A percentile compares a stretch with the other conserved stretches of the same genome.
Conservation (phyloP, 2,329 filamentous ascomycete genomes). For the Phialocephala subalpina region DNA sequence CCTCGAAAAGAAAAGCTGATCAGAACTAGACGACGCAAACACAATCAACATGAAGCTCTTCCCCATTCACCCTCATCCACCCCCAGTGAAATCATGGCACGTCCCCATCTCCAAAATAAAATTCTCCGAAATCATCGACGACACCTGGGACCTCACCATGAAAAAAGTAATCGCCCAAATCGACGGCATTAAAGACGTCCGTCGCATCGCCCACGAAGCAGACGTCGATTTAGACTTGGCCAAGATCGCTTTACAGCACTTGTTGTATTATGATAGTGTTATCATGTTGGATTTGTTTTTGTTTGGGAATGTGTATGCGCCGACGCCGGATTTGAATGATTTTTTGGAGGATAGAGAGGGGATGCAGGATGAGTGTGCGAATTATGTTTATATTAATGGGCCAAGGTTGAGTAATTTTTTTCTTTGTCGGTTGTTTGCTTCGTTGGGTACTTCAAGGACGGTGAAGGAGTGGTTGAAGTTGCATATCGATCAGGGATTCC, state of each 20-base stretch:
- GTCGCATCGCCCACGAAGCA: conserved; percentile 83
- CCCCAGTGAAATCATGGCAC: conserved; percentile 84
- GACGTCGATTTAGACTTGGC: conserved; percentile 89
- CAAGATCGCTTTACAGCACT: conserved; percentile 84
- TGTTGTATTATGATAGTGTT: conserved; percentile 92
- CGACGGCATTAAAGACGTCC: conserved; percentile 89
- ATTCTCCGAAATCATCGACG: conserved; percentile 68
- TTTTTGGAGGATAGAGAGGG: conserved; percentile 79
- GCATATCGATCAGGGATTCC: conserved; percentile 71
- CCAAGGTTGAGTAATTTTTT: conserved; percentile 61
- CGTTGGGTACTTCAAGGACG: conserved; percentile 83
- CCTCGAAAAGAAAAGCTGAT: conserved; percentile 15
- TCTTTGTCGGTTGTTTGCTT: conserved; percentile 85
- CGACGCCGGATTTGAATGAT: conserved; percentile 77
- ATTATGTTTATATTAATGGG: conserved; percentile 67
- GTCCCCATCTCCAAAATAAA: conserved; percentile 82
- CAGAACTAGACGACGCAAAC: conserved; percentile 79
- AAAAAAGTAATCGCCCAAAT: conserved; percentile 84
- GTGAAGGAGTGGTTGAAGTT: conserved; percentile 86
- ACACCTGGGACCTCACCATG: conserved; percentile 79
- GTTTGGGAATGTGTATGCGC: conserved; percentile 90
- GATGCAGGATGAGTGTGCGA: conserved; percentile 86
- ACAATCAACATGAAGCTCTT: conserved; percentile 97
- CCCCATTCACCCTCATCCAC: conserved; percentile 79
- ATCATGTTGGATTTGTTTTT: conserved; percentile 94